Base-by-base conservation (phyloP, 1,284 basidiomycete genomes). In the Trichosporon inkin region DNA sequence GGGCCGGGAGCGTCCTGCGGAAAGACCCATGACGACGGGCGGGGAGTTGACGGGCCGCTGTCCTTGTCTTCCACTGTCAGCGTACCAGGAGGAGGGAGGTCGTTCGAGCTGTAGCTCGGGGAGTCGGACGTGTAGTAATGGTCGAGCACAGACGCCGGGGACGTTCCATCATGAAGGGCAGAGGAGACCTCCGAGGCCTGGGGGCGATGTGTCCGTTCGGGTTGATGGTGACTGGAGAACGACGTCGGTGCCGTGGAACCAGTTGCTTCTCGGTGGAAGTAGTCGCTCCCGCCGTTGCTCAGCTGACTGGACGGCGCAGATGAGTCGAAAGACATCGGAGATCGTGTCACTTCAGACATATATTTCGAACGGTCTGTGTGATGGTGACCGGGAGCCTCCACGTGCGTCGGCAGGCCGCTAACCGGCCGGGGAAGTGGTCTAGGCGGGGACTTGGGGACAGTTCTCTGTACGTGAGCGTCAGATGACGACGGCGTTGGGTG, bases 91-190 rank as follows among this genome's bases (percentile, higher is more conserved):
- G 44, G 24, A 16, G 44, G 44, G 16, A 49, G 22, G 7, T 49
- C 44, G 22, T 32, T 49, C 16, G 44, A 11, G 16, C 28, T 49
- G 44, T 32, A 28, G 14, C 44, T 49, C 22, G 44, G 44, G 10
- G 44, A 49, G 17, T 49, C 24, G 14, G 44, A 49, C 6, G 44
- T 6, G 22, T 49, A 49, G 44, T 49, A 49, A 22, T 49, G 44
- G 16, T 49, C 44, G 44, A 49, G 44, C 44, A 49, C 44, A 19
- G 44, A 49, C 44, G 44, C 44, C 28, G 44, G 22, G 8, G 44
- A 28, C 44, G 24, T 49, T 49, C 28, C 44, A 19, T 49, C 44
- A 22, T 49, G 44, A 16, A 14, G 14, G n/a, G 4, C 24, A 17
- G 44, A 49, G 13, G 8, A 16, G 7, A 49, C 44, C 24, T 49